Evolutionary conservation across 2,329 filamentous ascomycete genomes (phyloP).

Genomic region (Calonectria pseudoturangicola): DNA sequence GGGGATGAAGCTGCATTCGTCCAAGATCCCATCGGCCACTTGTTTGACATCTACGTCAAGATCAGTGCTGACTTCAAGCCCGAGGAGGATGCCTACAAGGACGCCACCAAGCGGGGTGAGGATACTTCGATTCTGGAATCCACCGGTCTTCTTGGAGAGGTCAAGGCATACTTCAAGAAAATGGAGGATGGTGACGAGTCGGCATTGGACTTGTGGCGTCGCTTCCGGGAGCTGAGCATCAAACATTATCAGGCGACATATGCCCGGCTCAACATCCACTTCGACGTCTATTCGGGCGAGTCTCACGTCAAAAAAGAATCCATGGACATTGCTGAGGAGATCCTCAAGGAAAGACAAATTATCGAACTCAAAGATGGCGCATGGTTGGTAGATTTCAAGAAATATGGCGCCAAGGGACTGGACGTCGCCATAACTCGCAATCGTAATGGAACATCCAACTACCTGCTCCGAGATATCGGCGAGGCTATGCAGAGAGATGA

Average conservation of each 20-base stretch:
- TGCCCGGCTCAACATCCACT: conserved; percentile 75
- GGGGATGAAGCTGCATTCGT: conserved; percentile 79
- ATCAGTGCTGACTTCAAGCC: conserved; percentile 77
- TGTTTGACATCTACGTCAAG: conserved; percentile 83
- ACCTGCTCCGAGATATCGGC: conserved; percentile 82
- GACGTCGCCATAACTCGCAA: conserved; percentile 80
- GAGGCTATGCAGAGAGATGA: conserved; percentile 72
- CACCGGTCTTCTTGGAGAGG: conserved; percentile 68
- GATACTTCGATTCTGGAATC: conserved; percentile 66
- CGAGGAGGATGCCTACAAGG: conserved; percentile 76
- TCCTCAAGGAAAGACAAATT: conserved; percentile 75
- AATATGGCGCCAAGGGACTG: conserved; percentile 79
- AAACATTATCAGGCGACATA: conserved; percentile 76
- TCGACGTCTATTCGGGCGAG: conserved; percentile 81
- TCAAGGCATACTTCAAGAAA: conserved; percentile 77
- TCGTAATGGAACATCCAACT: conserved; percentile 78
- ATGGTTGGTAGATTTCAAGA: conserved; percentile 80
- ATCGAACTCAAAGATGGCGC: conserved; percentile 79
- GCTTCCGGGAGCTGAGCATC: conserved; percentile 76
- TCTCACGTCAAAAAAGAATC: conserved; percentile 71
- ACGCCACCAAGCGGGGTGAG: conserved; percentile 66
- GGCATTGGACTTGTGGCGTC: conserved; percentile 74
- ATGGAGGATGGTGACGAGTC: conserved; percentile 77
- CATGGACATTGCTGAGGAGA: conserved; percentile 75
- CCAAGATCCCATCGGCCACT: conserved; percentile 81